phyloP scores from a whole-genome alignment of 1,139 yeast genomes.

The Ogataea hybrid region DNA sequence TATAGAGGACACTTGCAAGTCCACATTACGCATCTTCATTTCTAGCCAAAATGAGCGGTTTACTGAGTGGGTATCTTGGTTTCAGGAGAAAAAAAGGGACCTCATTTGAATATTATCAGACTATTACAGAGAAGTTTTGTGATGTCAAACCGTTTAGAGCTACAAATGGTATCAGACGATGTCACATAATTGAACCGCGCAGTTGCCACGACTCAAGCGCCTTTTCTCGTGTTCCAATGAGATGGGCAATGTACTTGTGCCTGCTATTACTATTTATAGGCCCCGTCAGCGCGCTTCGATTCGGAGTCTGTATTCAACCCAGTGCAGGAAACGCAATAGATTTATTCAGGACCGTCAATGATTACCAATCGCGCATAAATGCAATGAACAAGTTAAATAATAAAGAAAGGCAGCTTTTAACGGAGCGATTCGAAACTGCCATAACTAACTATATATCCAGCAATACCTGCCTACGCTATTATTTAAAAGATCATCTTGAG shows the following conservation, averaged over 20 bases:
- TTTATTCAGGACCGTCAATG: constrained; percentile 10
- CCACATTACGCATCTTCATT: too few species aligned
- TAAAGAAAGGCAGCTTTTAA: constrained; percentile 6
- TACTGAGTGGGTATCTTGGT: too few species aligned
- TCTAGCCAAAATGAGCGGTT: too few species aligned
- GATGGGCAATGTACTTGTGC: not conserved
- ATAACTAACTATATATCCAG: constrained; percentile 10
- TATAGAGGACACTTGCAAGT: too few species aligned
- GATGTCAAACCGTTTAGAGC: too few species aligned
- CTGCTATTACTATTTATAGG: not conserved
- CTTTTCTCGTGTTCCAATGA: not conserved
- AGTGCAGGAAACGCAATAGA: constrained; percentile 10
- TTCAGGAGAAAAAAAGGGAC: too few species aligned
- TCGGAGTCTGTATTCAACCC: constrained; percentile 16
- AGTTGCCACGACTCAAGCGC: not conserved
- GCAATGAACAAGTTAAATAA: constrained; percentile 6
- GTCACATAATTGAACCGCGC: too few species aligned
- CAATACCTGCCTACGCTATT: constrained; percentile 20
- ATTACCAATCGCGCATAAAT: constrained; percentile 11
- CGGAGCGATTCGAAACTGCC: constrained; percentile 9
- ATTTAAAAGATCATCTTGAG: constrained; percentile 13
- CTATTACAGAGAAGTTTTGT: too few species aligned
- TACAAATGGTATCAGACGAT: too few species aligned
- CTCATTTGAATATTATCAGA: too few species aligned
- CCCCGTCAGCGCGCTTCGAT: constrained; percentile 9